Evolutionary conservation across 148 eudicot genomes (phyloP).

Genomic region (Heliosperma pusillum): DNA sequence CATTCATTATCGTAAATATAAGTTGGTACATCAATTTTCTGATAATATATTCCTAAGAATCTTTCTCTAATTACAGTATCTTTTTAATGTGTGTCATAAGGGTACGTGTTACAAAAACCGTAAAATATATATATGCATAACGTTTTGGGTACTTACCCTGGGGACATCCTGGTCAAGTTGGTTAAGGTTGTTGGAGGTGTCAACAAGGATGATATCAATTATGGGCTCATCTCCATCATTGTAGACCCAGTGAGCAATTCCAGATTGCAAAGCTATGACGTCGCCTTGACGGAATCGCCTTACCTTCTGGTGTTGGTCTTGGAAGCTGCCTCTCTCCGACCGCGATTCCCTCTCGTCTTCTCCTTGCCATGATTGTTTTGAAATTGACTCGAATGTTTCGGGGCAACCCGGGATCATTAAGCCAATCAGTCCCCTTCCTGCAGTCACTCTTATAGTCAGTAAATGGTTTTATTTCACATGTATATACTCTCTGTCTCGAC

Average conservation of each 20-base stretch:
- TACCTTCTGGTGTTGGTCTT: conserved; percentile 71
- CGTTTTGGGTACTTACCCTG: conserved; percentile 35
- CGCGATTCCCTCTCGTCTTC: conserved; percentile 1
- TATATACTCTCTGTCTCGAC: no score
- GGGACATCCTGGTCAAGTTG: conserved; percentile 59
- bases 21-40: no score
- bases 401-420: conserved; percentile 69
- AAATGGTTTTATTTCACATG: no score
- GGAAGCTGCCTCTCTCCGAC: conserved; percentile 20
- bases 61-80: no score
- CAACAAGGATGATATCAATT: conserved; percentile 36
- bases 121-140: no score
- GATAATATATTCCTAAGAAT: no score
- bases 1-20: no score
- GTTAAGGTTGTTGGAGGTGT: conserved; percentile 52
- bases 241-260: conserved; percentile 68
- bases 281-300: conserved; percentile 55
- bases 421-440: conserved; percentile 66
- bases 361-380: conserved; percentile 14
- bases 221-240: conserved; percentile 60
- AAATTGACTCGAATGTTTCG: conserved; percentile 58
- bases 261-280: conserved; percentile 59
- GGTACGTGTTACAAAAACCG: no score
- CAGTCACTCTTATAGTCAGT: not conserved
- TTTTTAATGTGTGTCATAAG: no score